Evolutionary conservation across 2,329 filamentous ascomycete species (phyloP), one percentile per base, ranked within the genome.

Genomic region (Paracamarosporium sp.): DNA sequence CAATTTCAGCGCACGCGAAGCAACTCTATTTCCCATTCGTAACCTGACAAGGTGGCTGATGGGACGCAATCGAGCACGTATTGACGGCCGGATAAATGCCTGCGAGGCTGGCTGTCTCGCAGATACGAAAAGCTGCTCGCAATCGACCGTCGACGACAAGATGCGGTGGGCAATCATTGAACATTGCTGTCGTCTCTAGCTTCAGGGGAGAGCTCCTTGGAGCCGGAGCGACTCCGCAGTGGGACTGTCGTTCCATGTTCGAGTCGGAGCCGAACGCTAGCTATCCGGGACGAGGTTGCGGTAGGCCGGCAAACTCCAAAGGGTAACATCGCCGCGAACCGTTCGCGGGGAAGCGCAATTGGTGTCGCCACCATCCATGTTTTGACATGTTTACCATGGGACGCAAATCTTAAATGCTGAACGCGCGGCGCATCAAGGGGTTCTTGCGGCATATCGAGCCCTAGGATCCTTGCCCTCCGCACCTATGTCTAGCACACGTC

Each of bases 331-430:
- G 13, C 36, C 35, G 50, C 35, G 38, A n/a, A 25, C 25, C 20
- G 17, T 17, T 25, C 50, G 41, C 50, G 40, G 50, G 50, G 43
- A 55, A 48, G 33, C 33, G 30, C 40, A 24, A 30, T 36, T 30
- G 31, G n/a, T 7, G 41, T 28, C 44, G 52, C 52, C 52, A 55
- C 44, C 31, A 55, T 55, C 44, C 51, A 45, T 53, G 51, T 13
- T 5, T 27, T 27, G 5, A 13, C 27, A 12, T 20, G 7, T 33
- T 25, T 28, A 24, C 31, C 24, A 24, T 20, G 31, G 13, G 1
- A 9, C 28, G 52, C 44, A 40, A 47, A 47, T 48, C 52, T 55
- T 48, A 48, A 40, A 33, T 48, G 30, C 9, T 13, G 13, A 12
- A 41, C 24, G 52, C 43, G 15, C 35, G 24, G 36, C 15, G n/a